A percentile compares a stretch with the other conserved stretches of the same genome.
Evolutionary conservation across 176 grass and related monocot genomes (phyloP).

Genomic region (Oryza punctata): DNA sequence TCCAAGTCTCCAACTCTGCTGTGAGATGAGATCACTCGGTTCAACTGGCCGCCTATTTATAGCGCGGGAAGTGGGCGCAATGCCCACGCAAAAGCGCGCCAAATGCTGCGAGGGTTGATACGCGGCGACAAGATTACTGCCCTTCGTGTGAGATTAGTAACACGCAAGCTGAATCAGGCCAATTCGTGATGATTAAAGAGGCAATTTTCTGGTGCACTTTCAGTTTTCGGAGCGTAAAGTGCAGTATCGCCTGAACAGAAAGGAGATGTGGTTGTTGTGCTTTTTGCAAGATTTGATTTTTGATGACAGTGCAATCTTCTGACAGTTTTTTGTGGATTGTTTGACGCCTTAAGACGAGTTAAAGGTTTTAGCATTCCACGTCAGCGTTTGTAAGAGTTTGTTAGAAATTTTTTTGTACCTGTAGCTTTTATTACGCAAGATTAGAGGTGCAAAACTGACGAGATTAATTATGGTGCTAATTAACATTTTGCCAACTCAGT

Average conservation of each 20-base stretch:
- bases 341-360: background rate
- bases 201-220: background rate
- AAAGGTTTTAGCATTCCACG: too few species aligned
- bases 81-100: background rate
- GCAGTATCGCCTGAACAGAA: background rate
- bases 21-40: background rate
- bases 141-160: background rate
- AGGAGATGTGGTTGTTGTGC: background rate
- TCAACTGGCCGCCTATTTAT: conserved; percentile 7
- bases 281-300: background rate
- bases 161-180: background rate
- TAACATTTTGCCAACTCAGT: background rate
- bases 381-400: too few species aligned
- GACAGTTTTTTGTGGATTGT: background rate
- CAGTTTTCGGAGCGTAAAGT: background rate
- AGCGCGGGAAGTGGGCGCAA: background rate
- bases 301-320: background rate
- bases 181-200: background rate
- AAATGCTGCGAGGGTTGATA: background rate
- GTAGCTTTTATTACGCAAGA: background rate
- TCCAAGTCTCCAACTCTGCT: background rate
- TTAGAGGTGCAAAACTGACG: background rate
- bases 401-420: too few species aligned
- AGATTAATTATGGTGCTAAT: background rate
- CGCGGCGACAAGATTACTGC: background rate